A percentile compares a stretch with the other conserved stretches of the same genome.
Conservation (phyloP, 371 early-diverging fungal species). For the Syncephalis plumigaleata region DNA sequence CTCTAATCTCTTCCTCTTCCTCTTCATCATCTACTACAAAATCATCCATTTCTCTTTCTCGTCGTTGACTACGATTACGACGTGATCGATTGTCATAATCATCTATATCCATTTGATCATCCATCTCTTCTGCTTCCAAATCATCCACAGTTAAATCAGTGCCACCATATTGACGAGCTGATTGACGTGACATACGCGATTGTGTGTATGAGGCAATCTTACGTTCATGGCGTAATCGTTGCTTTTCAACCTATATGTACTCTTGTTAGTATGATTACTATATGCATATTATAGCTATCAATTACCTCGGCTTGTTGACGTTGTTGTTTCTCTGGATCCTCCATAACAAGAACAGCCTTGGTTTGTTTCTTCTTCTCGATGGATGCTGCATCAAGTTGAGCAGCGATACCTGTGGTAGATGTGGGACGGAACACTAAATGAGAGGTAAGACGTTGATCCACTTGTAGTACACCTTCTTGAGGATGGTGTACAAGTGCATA, state of each 20-base stretch:
- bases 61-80: no score
- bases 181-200: neutral
- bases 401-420: slow-evolving; percentile 33
- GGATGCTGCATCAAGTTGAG: slow-evolving; percentile 40
- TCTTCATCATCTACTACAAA: slow-evolving; percentile 1
- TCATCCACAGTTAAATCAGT: slow-evolving; percentile 1
- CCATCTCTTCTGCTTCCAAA: slow-evolving; percentile 1
- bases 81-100: slow-evolving; percentile 1
- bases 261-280: slow-evolving; percentile 12
- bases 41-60: no score
- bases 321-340: slow-evolving; percentile 28
- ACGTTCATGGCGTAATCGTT: slow-evolving; percentile 10
- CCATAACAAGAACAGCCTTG: slow-evolving; percentile 40
- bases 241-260: slow-evolving; percentile 11
- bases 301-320: slow-evolving; percentile 10
- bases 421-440: slow-evolving; percentile 53
- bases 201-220: slow-evolving; percentile 8
- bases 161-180: slow-evolving; percentile 1
- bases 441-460: slow-evolving; percentile 39
- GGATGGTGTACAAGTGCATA: slow-evolving; percentile 47
- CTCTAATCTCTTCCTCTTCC: no score
- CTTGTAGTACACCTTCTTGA: slow-evolving; percentile 39
- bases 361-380: slow-evolving; percentile 45
- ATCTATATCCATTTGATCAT: slow-evolving; percentile 2
- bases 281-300: slow-evolving; percentile 6